These are phyloP conservation scores for Neurospora sublineolata DNA, from an alignment of 495 filamentous ascomycete genomes.

Conservation along the genomic window DNA sequence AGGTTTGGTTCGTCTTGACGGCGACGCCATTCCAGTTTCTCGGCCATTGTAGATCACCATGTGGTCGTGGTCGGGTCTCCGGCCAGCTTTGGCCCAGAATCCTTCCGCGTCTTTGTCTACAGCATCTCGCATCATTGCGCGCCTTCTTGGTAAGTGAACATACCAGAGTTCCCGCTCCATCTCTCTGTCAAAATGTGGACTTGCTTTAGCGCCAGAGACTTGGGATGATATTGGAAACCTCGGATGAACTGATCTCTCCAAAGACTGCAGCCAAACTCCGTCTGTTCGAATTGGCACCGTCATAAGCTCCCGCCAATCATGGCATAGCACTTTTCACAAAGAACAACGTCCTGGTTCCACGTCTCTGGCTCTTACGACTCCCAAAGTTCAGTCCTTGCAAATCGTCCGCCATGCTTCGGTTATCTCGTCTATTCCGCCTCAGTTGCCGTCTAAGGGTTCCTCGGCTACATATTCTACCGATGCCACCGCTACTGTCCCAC, in stretches of 20 bases:
- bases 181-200: not conserved
- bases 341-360: conserved; percentile 2
- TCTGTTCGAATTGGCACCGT: conserved; percentile 5
- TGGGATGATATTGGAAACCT: not conserved
- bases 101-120: conserved; percentile 7
- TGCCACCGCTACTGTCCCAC: conserved; percentile 27
- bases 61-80: conserved; percentile 15
- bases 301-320: conserved; percentile 19
- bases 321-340: conserved; percentile 17
- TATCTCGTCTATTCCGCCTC: conserved; percentile 13
- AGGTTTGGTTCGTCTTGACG: conserved; percentile 11
- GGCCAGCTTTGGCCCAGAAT: conserved; percentile 17
- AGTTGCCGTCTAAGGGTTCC: not conserved
- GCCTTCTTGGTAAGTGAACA: not conserved
- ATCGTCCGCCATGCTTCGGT: conserved; percentile 25
- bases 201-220: conserved; percentile 2
- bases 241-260: not conserved
- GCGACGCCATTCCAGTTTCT: conserved; percentile 6
- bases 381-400: conserved; percentile 13
- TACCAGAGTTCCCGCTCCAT: not conserved
- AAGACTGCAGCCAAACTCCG: not conserved
- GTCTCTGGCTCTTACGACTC: conserved; percentile 11
- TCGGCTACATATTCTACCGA: conserved; percentile 22
- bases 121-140: conserved; percentile 11
- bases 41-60: conserved; percentile 8